Evolutionary conservation across 2,329 filamentous ascomycete genomes (phyloP).

Genomic region (Claviceps fusiformis): DNA sequence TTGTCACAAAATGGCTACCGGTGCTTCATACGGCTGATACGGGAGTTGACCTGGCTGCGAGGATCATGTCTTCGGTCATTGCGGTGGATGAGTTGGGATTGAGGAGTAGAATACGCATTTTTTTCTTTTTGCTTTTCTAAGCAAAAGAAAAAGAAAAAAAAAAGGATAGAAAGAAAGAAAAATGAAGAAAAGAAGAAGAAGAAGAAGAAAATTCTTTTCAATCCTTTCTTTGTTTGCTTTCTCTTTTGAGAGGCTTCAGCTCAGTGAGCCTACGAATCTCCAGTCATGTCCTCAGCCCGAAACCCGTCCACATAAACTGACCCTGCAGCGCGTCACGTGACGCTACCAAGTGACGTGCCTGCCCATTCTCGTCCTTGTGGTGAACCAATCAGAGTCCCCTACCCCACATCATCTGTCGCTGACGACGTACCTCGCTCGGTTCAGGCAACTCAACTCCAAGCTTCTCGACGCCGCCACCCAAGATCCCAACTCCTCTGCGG

Average conservation of each 20-base stretch:
- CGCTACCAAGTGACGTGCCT: background rate
- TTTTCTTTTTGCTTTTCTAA: background rate
- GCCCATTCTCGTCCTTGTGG: background rate
- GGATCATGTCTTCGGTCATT: conserved; percentile 55
- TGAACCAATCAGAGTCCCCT: conserved; percentile 17
- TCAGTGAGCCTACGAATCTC: too few relatives aligned
- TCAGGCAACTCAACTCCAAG: background rate
- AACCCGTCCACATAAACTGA: too few relatives aligned
- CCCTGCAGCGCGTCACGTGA: conserved; percentile 28
- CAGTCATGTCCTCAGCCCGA: too few relatives aligned
- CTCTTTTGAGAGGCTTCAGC: too few relatives aligned
- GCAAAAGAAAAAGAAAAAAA: too few relatives aligned
- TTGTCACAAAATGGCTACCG: background rate
- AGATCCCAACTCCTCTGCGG: conserved; percentile 1
- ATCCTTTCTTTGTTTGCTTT: background rate
- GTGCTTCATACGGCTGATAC: conserved; percentile 15
- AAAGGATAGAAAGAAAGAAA: too few relatives aligned
- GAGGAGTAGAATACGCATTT: conserved; percentile 46
- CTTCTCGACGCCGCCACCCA: conserved; percentile 6
- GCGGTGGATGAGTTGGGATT: conserved; percentile 65
- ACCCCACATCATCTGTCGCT: background rate
- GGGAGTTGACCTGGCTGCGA: conserved; percentile 8
- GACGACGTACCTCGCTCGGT: conserved; percentile 5
- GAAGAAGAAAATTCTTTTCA: too few relatives aligned
- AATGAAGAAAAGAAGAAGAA: too few relatives aligned